These are phyloP conservation scores for Bipolaris cookei DNA, from an alignment of 2,329 filamentous ascomycete species.

Conservation along the genomic window DNA sequence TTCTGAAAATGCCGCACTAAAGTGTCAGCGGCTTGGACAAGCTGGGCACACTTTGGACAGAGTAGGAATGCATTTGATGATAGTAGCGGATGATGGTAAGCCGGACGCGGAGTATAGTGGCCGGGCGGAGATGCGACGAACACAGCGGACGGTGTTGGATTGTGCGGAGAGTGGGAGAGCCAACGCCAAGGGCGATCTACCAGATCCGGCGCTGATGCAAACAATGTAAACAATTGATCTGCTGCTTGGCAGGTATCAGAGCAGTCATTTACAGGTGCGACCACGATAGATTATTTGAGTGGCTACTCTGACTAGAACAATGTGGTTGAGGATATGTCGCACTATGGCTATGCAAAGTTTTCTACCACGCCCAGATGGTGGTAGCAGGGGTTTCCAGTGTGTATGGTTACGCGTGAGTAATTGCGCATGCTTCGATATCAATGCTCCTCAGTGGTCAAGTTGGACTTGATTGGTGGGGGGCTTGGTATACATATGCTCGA, in stretches of 20 bases:
- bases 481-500: constrained; percentile 20
- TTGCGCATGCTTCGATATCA: constrained; percentile 23
- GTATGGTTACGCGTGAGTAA: constrained; percentile 20
- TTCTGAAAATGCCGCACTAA: constrained; percentile 9
- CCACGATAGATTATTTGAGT: constrained; percentile 6
- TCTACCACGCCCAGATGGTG: constrained; percentile 9
- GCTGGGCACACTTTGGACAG: constrained; percentile 9
- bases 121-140: constrained; percentile 14
- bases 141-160: constrained; percentile 15
- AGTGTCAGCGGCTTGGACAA: constrained; percentile 9
- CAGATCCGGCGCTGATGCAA: constrained; percentile 13
- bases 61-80: not conserved
- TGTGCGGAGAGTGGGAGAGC: constrained; percentile 7
- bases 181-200: constrained; percentile 26
- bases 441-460: constrained; percentile 25
- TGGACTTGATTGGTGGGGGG: constrained; percentile 12
- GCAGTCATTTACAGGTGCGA: constrained; percentile 3
- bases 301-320: constrained; percentile 17
- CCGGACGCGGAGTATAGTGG: constrained; percentile 17
- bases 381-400: constrained; percentile 8
- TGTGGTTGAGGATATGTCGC: constrained; percentile 8
- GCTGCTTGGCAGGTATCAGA: constrained; percentile 13
- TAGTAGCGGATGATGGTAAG: constrained; percentile 3
- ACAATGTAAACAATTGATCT: constrained; percentile 22
- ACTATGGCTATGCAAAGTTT: constrained; percentile 10